Percentiles rank a stretch among this genome's conserved stretches.
Conservation (phyloP, 202 grass and related monocot genomes). For the Bolboschoenoplectus hybrid region DNA sequence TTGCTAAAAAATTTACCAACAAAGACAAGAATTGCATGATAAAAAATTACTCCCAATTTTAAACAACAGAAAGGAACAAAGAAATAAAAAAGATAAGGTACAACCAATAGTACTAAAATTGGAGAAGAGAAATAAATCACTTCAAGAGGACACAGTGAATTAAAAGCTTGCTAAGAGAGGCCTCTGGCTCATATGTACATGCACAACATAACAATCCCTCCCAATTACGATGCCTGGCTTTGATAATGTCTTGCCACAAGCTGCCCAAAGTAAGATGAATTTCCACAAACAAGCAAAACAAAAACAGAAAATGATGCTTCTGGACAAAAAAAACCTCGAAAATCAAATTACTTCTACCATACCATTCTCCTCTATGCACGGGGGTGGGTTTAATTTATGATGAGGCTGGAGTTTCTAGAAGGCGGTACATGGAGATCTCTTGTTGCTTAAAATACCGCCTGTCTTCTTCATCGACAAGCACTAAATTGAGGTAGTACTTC, state of each 20-base stretch:
- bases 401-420: slow-evolving; percentile 46
- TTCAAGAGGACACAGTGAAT: slow-evolving; percentile 18
- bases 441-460: slow-evolving; percentile 95
- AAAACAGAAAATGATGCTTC: slow-evolving; percentile 23
- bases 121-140: not conserved
- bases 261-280: slow-evolving; percentile 11
- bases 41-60: not conserved
- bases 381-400: not conserved
- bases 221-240: slow-evolving; percentile 17
- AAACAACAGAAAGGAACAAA: not conserved
- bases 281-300: slow-evolving; percentile 20
- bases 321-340: not conserved
- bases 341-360: not conserved
- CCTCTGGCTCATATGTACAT: slow-evolving; percentile 29
- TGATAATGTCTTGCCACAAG: slow-evolving; percentile 3
- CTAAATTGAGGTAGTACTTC: slow-evolving; percentile 91
- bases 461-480: slow-evolving; percentile 89
- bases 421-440: slow-evolving; percentile 79
- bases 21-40: not conserved
- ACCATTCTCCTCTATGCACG: not conserved
- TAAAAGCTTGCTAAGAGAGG: slow-evolving; percentile 27
- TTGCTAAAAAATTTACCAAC: not conserved
- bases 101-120: slow-evolving; percentile 1
- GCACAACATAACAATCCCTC: slow-evolving; percentile 21
- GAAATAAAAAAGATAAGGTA: not conserved